Percentiles rank a stretch among this genome's conserved stretches.
phyloP scores from a whole-genome alignment of 495 filamentous ascomycete species.

The Immersiella caudata region DNA sequence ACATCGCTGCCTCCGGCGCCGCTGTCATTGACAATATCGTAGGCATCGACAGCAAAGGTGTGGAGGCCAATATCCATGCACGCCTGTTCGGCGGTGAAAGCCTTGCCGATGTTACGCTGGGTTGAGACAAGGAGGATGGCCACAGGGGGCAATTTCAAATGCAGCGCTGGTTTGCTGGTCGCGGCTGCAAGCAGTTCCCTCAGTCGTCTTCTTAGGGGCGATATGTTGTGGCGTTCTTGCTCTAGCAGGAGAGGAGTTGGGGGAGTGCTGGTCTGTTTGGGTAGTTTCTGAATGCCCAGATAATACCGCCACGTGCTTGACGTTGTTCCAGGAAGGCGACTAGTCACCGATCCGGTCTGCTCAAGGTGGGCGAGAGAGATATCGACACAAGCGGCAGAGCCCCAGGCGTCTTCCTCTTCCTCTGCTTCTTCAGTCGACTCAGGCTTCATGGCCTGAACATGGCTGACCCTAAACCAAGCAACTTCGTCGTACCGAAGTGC shows the following conservation, averaged over 20 bases:
- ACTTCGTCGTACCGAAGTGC: constrained; percentile 59
- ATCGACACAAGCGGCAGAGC: constrained; percentile 79
- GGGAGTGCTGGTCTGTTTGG: constrained; percentile 34
- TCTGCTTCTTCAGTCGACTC: constrained; percentile 45
- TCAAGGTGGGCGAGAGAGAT: constrained; percentile 82
- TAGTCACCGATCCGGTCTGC: constrained; percentile 79
- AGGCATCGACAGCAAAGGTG: constrained; percentile 85
- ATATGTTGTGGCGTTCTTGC: constrained; percentile 53
- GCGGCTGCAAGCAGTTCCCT: constrained; percentile 86
- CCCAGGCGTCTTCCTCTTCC: constrained; percentile 73
- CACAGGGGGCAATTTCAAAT: constrained; percentile 82
- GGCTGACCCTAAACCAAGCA: constrained; percentile 87
- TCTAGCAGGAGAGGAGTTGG: constrained; percentile 50
- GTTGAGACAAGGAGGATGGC: constrained; percentile 86
- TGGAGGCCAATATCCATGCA: constrained; percentile 89
- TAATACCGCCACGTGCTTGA: constrained; percentile 85
- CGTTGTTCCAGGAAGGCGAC: constrained; percentile 72
- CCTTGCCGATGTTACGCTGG: constrained; percentile 90
- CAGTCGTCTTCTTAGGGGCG: constrained; percentile 72
- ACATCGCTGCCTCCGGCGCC: constrained; percentile 84
- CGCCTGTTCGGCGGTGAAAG: constrained; percentile 71
- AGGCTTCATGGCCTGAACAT: constrained; percentile 64
- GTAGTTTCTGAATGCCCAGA: constrained; percentile 67
- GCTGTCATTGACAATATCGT: constrained; percentile 89
- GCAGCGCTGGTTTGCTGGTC: constrained; percentile 82